Conservation (phyloP, 768 basidiomycete species). For the Leccinum olivaceopallidum region DNA sequence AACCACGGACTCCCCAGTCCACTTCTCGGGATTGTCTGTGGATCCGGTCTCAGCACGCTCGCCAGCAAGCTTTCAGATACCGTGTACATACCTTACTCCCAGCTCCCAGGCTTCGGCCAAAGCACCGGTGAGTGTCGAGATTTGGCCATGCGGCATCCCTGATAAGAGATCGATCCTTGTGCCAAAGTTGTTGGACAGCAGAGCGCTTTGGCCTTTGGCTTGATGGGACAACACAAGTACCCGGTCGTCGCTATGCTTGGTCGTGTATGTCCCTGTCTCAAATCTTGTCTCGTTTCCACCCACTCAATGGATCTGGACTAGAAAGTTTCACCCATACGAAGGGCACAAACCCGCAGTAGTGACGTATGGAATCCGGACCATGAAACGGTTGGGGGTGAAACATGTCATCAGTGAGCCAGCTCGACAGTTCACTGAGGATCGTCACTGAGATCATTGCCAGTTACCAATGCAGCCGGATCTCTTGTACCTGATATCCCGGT, state of each 20-base stretch:
- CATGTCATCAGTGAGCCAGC: conserved; percentile 67
- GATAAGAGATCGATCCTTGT: not conserved
- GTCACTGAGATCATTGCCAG: conserved; percentile 37
- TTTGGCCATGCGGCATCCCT: not conserved
- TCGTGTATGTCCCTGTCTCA: conserved; percentile 48
- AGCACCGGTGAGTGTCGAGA: conserved; percentile 61
- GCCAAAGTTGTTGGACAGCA: conserved; percentile 74
- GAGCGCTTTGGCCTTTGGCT: conserved; percentile 79
- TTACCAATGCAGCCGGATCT: conserved; percentile 88
- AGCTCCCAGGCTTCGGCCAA: conserved; percentile 70
- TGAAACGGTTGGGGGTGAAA: conserved; percentile 76
- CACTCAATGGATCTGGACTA: conserved; percentile 9
- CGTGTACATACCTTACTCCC: conserved; percentile 62
- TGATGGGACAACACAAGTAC: conserved; percentile 62
- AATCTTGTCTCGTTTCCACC: not conserved
- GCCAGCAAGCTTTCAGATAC: conserved; percentile 58
- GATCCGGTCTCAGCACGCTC: conserved; percentile 80
- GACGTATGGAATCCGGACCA: conserved; percentile 75
- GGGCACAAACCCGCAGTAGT: conserved; percentile 71
- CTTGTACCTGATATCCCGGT: conserved; percentile 72
- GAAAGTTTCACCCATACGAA: conserved; percentile 84
- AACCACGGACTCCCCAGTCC: conserved; percentile 48
- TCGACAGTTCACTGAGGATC: not conserved
- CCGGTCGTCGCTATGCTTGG: conserved; percentile 92
- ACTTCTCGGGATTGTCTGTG: conserved; percentile 81